Evolutionary conservation across 2,329 filamentous ascomycete species (phyloP), one percentile per base, ranked within the genome.

Genomic region (Colletotrichum graminicola): DNA sequence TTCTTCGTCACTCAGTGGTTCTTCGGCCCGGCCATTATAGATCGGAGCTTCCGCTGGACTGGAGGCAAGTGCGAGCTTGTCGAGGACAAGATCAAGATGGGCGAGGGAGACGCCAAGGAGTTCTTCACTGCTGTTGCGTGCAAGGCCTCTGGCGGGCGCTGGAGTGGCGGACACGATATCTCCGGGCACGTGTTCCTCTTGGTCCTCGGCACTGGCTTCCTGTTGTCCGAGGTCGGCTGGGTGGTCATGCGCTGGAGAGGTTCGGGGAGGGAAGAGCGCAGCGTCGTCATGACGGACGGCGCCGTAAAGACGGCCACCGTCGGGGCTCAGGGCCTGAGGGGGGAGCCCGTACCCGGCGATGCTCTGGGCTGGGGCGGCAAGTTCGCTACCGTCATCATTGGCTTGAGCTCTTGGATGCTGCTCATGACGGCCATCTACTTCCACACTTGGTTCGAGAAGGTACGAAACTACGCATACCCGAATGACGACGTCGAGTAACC

Each of bases 381-480:
- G 85, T 83, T 92, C 74, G 88, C 91, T 73, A 82, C 87, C 32
- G 86, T 78, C 0, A 89, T 98, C 34, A 87, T 92, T 23, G 90
- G 82, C 0, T 77, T 98, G 78, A 94, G 92, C 78, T 89, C 91
- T 84, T 98, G 96, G 94, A 99, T 99, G 96, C 82, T 99, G 79
- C 86, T 98, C 73, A 99, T 99, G 96, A 99, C 96, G 51, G 95
- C 95, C 3, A 95, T 97, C 49, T 99, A 95, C 86, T 99, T 99
- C 78, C 96, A 99, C 81, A 99, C 96, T 0, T 98, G 95, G 95
- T 91, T 97, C 77, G 96, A 99, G 84, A 99, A 98, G 92, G 92
- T 93, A 77, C 77, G 86, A 79, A 51, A n/a, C 3, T 1, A 3
- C 18, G 7, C 7, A 0, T 1, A n/a, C 5, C 23, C 5, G 0